Base-by-base conservation (phyloP, 192 early-diverging fungal genomes). In the Coemansia sp. region DNA sequence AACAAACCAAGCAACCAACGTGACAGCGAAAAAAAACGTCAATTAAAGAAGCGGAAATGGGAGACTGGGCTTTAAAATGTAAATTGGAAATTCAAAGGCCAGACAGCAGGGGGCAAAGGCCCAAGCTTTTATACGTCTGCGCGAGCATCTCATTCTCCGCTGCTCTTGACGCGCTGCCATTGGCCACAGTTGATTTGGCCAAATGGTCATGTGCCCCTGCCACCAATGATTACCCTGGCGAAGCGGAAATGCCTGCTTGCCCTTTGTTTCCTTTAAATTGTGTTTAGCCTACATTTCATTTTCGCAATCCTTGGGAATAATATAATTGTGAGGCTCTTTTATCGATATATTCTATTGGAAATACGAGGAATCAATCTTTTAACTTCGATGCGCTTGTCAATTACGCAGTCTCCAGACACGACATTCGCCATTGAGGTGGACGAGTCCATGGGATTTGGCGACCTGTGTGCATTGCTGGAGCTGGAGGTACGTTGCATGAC, bases 381-480 rank as follows among this genome's bases (percentile, higher is more conserved):
- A 18, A n/a, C n/a, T n/a, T n/a, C 14, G 39, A 73, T 73, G 70
- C 70, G 63, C 19, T 40, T 73, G 53, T 46, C 63, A 18, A 65
- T 73, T 62, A 49, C 51, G 3, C 63, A 51, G 40, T 32, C 32
- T 3, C 48, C 58, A 10, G 47, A 51, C 39, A 73, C 64, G 30
- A 62, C 37, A 31, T 66, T 73, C 27, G n/a, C 47, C 10, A 53
- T 90, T 15, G 88, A 88, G 51, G 80, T 88, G 35, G 85, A 87
- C 64, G 78, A 81, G 7, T 82, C 85, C 61, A 88, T 90, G 82
- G 82, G 82, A 37, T 68, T 90, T 25, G 85, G 86, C 59, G 85
- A 88, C 69, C 75, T 94, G 26, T 80, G 82, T 53, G 92, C 89
- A 19, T 78, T 97, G 19, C 78, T 92, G n/a, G 92, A 94, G 69